These are phyloP conservation scores for Monosporascus sp. DNA, from an alignment of 2,329 filamentous ascomycete genomes.

Conservation along the genomic window DNA sequence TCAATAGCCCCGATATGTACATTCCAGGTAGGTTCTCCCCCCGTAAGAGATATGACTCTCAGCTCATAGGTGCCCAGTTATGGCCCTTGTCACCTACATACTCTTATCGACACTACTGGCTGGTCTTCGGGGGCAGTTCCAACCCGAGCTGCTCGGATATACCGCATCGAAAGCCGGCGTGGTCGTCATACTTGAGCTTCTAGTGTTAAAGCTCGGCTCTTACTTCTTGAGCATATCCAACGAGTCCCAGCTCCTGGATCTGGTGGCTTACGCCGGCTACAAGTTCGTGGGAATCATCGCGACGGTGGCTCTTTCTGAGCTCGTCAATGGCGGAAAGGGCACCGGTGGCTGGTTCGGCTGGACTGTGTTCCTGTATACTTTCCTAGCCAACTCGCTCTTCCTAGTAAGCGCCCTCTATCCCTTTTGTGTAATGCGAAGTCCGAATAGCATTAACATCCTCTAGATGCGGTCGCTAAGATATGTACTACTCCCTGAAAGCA, in stretches of 20 bases:
- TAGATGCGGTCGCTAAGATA: slow-evolving; percentile 94
- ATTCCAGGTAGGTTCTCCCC: slow-evolving; percentile 57
- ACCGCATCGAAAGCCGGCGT: slow-evolving; percentile 80
- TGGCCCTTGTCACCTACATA: slow-evolving; percentile 97
- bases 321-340: slow-evolving; percentile 71
- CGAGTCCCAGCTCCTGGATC: slow-evolving; percentile 85
- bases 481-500: slow-evolving; percentile 82
- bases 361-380: slow-evolving; percentile 86
- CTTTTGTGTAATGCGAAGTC: not conserved
- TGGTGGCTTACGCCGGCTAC: slow-evolving; percentile 95
- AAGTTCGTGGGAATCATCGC: slow-evolving; percentile 97
- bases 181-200: slow-evolving; percentile 80
- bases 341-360: slow-evolving; percentile 87
- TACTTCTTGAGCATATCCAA: slow-evolving; percentile 93
- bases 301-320: slow-evolving; percentile 74
- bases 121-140: slow-evolving; percentile 84
- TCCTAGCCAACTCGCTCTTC: slow-evolving; percentile 91
- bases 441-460: slow-evolving; percentile 9
- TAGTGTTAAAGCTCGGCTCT: slow-evolving; percentile 86
- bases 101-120: slow-evolving; percentile 87
- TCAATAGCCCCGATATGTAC: slow-evolving; percentile 99
- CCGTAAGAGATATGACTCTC: slow-evolving; percentile 15
- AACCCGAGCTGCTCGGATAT: slow-evolving; percentile 86
- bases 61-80: slow-evolving; percentile 46
- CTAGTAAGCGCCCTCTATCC: slow-evolving; percentile 56